Percentiles rank a stretch among this genome's conserved stretches.
Conservation (phyloP, 2,329 filamentous ascomycete genomes). For the Sclerotinia glacialis region DNA sequence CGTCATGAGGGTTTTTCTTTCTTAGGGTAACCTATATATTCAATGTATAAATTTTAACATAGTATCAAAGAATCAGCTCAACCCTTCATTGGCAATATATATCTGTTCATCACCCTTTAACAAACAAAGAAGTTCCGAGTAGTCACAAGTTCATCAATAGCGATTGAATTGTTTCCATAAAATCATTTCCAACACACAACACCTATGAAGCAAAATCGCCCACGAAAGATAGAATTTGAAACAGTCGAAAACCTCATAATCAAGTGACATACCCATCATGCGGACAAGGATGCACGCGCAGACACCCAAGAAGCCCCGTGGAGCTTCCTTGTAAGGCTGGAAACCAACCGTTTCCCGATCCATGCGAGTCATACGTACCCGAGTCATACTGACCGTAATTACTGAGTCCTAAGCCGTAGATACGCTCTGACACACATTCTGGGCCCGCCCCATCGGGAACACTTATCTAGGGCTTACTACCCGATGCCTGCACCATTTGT, state of each 20-base stretch:
- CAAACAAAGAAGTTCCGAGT: background rate
- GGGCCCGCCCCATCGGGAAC: too few relatives aligned
- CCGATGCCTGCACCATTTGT: background rate
- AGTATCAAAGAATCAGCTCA: background rate
- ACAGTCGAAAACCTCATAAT: background rate
- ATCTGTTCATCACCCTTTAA: background rate
- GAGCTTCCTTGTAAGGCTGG: slow-evolving; percentile 19
- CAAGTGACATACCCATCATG: slow-evolving; percentile 15
- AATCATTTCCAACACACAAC: background rate
- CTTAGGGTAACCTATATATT: background rate
- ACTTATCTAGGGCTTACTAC: background rate
- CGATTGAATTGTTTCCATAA: background rate
- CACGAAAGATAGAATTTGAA: background rate
- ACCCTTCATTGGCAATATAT: background rate
- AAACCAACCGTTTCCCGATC: slow-evolving; percentile 1
- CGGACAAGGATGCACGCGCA: background rate
- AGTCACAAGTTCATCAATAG: background rate
- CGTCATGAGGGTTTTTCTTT: background rate
- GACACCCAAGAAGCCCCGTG: background rate
- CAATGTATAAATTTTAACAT: slow-evolving; percentile 7
- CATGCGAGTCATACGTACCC: slow-evolving; percentile 15
- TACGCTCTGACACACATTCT: background rate
- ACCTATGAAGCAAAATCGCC: background rate
- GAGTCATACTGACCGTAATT: background rate
- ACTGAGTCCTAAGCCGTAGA: background rate